phyloP scores from a whole-genome alignment of 257 asterid species.

The Solanum chiquidenum region DNA sequence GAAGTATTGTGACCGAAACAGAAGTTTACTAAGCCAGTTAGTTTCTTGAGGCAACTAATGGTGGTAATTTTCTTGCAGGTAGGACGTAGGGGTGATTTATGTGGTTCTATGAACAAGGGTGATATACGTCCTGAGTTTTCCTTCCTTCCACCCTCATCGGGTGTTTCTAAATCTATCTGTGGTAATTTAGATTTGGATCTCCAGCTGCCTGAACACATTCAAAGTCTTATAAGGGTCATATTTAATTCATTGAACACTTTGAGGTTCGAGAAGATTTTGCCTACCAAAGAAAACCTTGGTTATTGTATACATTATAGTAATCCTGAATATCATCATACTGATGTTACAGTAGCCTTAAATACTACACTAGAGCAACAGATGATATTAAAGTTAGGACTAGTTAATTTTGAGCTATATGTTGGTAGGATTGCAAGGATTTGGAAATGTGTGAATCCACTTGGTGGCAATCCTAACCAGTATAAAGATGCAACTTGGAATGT shows the following conservation, averaged over 20 bases:
- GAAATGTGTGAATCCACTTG: neutral
- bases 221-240: neutral
- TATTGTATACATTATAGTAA: neutral
- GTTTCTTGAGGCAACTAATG: neutral
- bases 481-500: slow-evolving; percentile 20
- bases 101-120: no score
- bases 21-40: neutral
- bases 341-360: neutral
- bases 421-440: neutral
- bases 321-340: neutral
- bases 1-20: neutral
- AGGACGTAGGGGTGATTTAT: neutral
- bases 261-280: neutral
- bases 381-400: neutral
- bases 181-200: neutral
- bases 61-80: neutral
- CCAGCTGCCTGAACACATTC: neutral
- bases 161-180: neutral
- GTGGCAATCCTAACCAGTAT: neutral
- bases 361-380: neutral
- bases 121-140: neutral
- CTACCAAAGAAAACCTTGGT: neutral
- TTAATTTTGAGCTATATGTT: neutral
- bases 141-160: neutral
- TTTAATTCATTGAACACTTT: neutral